A percentile compares a stretch with the other conserved stretches of the same genome.
phyloP scores from a whole-genome alignment of 768 basidiomycete species.

The Suillus spraguei region DNA sequence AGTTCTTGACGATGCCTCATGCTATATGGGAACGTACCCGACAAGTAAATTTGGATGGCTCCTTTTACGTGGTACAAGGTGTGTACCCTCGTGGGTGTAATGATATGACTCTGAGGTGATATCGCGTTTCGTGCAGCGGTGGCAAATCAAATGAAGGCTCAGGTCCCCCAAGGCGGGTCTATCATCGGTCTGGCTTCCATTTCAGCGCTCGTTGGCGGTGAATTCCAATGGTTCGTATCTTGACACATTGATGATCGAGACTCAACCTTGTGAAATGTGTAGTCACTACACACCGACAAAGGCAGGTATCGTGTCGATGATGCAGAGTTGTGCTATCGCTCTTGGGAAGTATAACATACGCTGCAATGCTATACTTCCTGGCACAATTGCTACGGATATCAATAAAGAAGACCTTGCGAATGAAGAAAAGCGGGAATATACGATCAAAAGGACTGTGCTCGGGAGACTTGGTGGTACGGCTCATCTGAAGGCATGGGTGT shows the following conservation, averaged over 20 bases:
- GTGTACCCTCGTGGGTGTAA: neutral
- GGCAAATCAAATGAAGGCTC: conserved; percentile 73
- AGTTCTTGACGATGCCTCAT: conserved; percentile 63
- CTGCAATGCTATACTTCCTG: conserved; percentile 72
- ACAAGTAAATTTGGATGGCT: conserved; percentile 71
- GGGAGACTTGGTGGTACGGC: conserved; percentile 62
- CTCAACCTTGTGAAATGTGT: neutral
- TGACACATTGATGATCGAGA: neutral
- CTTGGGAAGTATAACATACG: conserved; percentile 78
- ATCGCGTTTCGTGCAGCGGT: conserved; percentile 44
- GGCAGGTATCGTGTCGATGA: conserved; percentile 74
- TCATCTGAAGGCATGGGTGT: neutral
- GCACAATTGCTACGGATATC: conserved; percentile 77
- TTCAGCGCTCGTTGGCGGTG: conserved; percentile 78
- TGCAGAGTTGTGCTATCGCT: conserved; percentile 80
- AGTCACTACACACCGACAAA: conserved; percentile 83
- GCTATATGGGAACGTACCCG: conserved; percentile 48
- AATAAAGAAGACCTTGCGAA: conserved; percentile 76
- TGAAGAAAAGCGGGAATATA: conserved; percentile 57
- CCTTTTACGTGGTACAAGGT: conserved; percentile 74
- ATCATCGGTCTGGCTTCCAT: conserved; percentile 82
- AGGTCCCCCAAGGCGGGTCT: conserved; percentile 69
- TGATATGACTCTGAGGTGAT: conserved; percentile 6
- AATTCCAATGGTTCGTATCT: conserved; percentile 55
- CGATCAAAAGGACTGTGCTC: conserved; percentile 64